phyloP scores from a whole-genome alignment of 192 early-diverging fungal species.

The Martensiomyces pterosporus region DNA sequence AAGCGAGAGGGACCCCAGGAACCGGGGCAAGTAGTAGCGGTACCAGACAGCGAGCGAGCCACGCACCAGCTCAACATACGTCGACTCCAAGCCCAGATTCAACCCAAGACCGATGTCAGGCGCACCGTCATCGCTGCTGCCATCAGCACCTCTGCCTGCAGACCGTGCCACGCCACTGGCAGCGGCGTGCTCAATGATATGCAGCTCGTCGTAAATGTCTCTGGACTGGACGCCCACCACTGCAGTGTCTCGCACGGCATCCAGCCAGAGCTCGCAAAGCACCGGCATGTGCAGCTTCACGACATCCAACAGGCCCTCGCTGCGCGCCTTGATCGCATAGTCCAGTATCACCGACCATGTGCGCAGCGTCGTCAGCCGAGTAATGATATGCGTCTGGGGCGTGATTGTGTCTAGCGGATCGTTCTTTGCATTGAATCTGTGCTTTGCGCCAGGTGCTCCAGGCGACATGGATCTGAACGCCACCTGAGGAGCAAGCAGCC shows the following conservation, averaged over 20 bases:
- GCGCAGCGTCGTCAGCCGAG: slow-evolving; percentile 15
- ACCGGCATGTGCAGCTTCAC: slow-evolving; percentile 20
- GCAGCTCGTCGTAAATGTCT: slow-evolving; percentile 18
- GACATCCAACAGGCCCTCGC: slow-evolving; percentile 7
- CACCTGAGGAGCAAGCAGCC: slow-evolving; percentile 33
- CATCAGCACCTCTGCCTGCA: no score
- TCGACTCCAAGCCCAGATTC: slow-evolving; percentile 29
- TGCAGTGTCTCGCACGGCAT: slow-evolving; percentile 28
- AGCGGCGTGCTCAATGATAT: not conserved
- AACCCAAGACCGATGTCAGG: slow-evolving; percentile 19
- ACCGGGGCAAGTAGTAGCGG: slow-evolving; percentile 18
- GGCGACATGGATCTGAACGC: not conserved
- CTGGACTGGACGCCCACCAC: slow-evolving; percentile 9
- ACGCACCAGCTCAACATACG: slow-evolving; percentile 20
- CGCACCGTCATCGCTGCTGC: no score
- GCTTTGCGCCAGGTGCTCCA: not conserved
- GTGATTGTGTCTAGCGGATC: not conserved
- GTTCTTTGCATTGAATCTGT: not conserved
- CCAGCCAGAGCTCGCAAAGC: slow-evolving; percentile 27
- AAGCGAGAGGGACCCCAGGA: slow-evolving; percentile 12
- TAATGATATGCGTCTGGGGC: slow-evolving; percentile 19
- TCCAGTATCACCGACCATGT: slow-evolving; percentile 20
- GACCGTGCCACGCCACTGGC: not conserved
- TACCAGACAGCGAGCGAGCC: slow-evolving; percentile 16
- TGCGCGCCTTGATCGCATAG: not conserved